Evolutionary conservation across 192 early-diverging fungal species (phyloP), one percentile per base, ranked within the genome.

Genomic region (Dissophora ornata): DNA sequence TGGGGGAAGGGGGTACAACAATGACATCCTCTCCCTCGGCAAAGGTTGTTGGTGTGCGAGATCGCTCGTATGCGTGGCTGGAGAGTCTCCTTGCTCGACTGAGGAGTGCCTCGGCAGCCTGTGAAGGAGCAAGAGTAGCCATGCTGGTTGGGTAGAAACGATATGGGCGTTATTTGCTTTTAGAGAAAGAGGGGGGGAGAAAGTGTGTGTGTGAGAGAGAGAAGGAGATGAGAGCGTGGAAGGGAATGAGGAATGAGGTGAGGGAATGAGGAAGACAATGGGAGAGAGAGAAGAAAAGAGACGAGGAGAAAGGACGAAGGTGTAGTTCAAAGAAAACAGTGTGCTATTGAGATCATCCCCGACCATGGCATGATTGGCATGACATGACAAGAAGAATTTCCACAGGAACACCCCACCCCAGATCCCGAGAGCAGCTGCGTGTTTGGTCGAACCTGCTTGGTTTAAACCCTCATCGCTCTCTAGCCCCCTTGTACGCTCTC

Each of bases 101-200:
- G 2, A 77, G 73, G 24, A 77, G 65, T 15, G 73, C 73, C 38
- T 77, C 73, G 33, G 69, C 69, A 24, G 71, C 63, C 1, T 36
- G 57, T 24, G 56, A 47, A n/a, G n/a, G n/a, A 38, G 71, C 53
- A 1, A 45, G 6, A 25, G 71, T 15, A n/a, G 58, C 12, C 0
- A 58, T 22, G 19, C 40, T 22, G 13, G 30, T 53, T 25, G 36
- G 13, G 36, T 6, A 38, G 13, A 38, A n/a, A n/a, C n/a, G n/a
- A 13, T 38, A 13, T 38, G 6, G 36, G 7, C 36, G 13, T 47
- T 8, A 19, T 47, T 7, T 8, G 46, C 22, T 47, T 5, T 47
- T 21, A n/a, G n/a, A n/a, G n/a, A 47, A 12, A 26, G 19, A 10
- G 38, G 13, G 40, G 6, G 40, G 13, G 32, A 24, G 22, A 3